Conservation (phyloP, 192 early-diverging fungal species). For the Lobosporangium transversale region DNA sequence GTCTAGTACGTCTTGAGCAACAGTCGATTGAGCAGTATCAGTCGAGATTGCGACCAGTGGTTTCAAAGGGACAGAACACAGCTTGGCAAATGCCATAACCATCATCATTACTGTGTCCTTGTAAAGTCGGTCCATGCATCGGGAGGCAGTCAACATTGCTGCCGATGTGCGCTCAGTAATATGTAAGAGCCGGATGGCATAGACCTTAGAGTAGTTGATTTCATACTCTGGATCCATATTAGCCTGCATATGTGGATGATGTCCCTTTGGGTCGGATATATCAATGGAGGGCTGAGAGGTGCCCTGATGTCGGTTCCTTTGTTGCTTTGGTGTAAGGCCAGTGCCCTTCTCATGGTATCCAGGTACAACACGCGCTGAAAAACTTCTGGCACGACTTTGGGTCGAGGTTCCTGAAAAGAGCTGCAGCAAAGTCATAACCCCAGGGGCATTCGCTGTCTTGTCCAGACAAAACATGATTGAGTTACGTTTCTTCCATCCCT, state of each 20-base stretch:
- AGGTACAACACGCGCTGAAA: neutral
- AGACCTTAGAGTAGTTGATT: conserved; percentile 34
- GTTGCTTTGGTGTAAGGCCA: neutral
- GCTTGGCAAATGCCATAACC: conserved; percentile 80
- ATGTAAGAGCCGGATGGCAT: conserved; percentile 79
- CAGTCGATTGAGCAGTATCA: conserved; percentile 61
- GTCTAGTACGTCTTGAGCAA: conserved; percentile 71
- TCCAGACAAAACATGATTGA: conserved; percentile 51
- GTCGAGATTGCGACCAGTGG: conserved; percentile 70
- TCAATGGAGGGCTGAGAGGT: conserved; percentile 43
- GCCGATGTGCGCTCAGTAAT: conserved; percentile 81
- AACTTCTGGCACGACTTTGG: neutral
- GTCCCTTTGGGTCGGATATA: conserved; percentile 32
- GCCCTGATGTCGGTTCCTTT: conserved; percentile 2
- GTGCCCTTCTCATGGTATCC: neutral
- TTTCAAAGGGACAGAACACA: conserved; percentile 72
- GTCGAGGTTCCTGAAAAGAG: conserved; percentile 29
- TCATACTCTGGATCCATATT: conserved; percentile 11
- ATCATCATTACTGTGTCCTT: conserved; percentile 82
- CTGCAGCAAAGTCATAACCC: conserved; percentile 47
- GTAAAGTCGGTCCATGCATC: conserved; percentile 62
- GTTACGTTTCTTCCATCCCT: conserved; percentile 22
- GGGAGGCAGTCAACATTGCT: conserved; percentile 78
- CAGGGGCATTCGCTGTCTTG: conserved; percentile 46
- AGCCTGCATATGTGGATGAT: neutral